phyloP scores from a whole-genome alignment of 495 filamentous ascomycete genomes.

The Viridothelium virens region DNA sequence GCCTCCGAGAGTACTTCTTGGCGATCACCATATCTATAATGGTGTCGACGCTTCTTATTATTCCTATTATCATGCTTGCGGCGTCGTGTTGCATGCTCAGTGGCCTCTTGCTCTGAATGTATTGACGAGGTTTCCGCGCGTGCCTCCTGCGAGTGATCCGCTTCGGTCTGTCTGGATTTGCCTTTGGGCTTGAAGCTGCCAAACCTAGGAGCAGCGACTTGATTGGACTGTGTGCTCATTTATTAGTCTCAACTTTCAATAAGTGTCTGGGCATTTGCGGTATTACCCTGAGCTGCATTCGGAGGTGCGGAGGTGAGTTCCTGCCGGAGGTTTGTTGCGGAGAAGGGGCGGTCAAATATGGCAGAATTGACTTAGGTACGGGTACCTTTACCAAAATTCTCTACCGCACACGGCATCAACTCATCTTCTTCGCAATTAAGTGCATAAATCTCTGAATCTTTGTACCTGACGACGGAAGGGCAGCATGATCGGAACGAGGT shows the following conservation, averaged over 20 bases:
- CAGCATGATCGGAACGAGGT: background rate
- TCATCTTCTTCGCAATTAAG: background rate
- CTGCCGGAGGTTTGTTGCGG: constrained; percentile 1
- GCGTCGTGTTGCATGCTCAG: background rate
- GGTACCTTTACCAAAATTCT: background rate
- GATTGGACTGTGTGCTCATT: constrained; percentile 2
- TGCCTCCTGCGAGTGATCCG: too few species aligned
- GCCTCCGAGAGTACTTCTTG: background rate
- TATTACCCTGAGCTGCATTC: background rate
- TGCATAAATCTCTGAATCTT: background rate
- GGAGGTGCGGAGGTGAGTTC: background rate
- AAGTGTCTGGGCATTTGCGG: background rate
- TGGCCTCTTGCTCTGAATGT: background rate
- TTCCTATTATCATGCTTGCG: constrained; percentile 2
- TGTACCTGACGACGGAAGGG: background rate
- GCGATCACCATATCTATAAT: background rate
- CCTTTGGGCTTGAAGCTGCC: constrained; percentile 30
- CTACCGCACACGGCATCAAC: background rate
- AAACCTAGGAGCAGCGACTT: constrained; percentile 29
- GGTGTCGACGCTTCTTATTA: background rate
- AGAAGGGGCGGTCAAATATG: constrained; percentile 1
- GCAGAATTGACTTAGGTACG: background rate
- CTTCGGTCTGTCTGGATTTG: background rate
- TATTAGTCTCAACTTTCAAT: background rate
- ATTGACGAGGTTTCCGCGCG: background rate